Conservation (phyloP, 2,329 filamentous ascomycete genomes). For the Aschersonia sp. region DNA sequence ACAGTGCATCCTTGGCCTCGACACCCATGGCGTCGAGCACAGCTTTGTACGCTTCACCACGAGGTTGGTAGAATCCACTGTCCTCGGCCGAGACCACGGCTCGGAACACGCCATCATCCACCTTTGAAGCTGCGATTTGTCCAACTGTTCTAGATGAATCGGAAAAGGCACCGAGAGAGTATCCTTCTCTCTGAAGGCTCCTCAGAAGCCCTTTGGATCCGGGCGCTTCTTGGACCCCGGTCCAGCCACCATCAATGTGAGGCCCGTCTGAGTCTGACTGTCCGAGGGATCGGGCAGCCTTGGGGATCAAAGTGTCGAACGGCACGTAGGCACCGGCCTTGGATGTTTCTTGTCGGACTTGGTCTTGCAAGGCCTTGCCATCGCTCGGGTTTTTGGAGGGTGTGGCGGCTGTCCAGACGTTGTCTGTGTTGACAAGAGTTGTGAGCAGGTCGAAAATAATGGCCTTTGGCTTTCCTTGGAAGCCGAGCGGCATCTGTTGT, state of each 20-base stretch:
- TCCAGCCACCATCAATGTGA: slow-evolving; percentile 14
- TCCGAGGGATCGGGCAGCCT: slow-evolving; percentile 15
- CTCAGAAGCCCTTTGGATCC: slow-evolving; percentile 8
- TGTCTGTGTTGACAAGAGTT: slow-evolving; percentile 23
- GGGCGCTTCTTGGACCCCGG: slow-evolving; percentile 10
- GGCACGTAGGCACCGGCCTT: slow-evolving; percentile 16
- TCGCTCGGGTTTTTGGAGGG: slow-evolving; percentile 9
- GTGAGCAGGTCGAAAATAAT: slow-evolving; percentile 26
- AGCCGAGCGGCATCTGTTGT: not conserved
- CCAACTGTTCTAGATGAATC: slow-evolving; percentile 21
- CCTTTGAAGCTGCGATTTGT: slow-evolving; percentile 5
- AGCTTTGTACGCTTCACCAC: slow-evolving; percentile 15
- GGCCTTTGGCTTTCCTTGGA: slow-evolving; percentile 15
- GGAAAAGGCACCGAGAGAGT: slow-evolving; percentile 20
- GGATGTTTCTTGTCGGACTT: slow-evolving; percentile 23
- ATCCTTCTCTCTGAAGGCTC: slow-evolving; percentile 12
- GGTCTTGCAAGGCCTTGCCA: slow-evolving; percentile 18
- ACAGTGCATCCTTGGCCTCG: slow-evolving; percentile 13
- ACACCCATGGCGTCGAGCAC: slow-evolving; percentile 14
- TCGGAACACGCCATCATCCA: slow-evolving; percentile 6
- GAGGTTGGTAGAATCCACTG: slow-evolving; percentile 23
- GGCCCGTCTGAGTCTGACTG: slow-evolving; percentile 13
- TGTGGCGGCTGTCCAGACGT: slow-evolving; percentile 19
- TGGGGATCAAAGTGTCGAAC: slow-evolving; percentile 16
- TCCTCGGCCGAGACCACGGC: slow-evolving; percentile 22